A percentile compares a stretch with the other conserved stretches of the same genome.
These are phyloP conservation scores for Urtica urens DNA, from an alignment of 306 rosid genomes.

Conservation along the genomic window DNA sequence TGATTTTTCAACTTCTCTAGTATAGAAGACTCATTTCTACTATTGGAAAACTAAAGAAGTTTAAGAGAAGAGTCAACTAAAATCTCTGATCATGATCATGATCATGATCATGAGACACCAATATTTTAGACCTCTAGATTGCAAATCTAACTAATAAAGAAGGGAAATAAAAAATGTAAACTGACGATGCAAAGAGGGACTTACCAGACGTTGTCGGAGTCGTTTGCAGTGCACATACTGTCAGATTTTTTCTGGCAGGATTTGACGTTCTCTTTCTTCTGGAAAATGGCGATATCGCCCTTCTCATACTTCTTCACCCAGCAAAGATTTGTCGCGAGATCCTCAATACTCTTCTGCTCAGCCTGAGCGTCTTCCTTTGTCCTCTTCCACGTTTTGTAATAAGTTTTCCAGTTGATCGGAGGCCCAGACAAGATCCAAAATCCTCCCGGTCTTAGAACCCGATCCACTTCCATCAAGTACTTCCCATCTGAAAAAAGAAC, in stretches of 20 bases:
- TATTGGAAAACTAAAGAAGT: too few relatives aligned
- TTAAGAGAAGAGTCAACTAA: too few relatives aligned
- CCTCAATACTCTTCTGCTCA: slow-evolving; percentile 77
- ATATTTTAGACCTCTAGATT: background rate
- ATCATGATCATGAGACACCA: background rate
- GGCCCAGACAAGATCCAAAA: slow-evolving; percentile 96
- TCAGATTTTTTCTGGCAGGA: slow-evolving; percentile 51
- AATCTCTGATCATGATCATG: too few relatives aligned
- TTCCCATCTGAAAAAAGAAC: slow-evolving; percentile 71
- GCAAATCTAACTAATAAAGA: background rate
- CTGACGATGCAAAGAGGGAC: slow-evolving; percentile 11
- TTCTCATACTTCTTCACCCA: slow-evolving; percentile 98
- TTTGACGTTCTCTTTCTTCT: slow-evolving; percentile 53
- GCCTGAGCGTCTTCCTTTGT: slow-evolving; percentile 70
- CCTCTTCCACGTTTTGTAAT: slow-evolving; percentile 79
- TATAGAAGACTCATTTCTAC: too few relatives aligned
- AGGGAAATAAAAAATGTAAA: background rate
- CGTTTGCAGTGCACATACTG: slow-evolving; percentile 33
- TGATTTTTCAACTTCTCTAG: too few relatives aligned
- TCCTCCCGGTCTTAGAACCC: slow-evolving; percentile 96
- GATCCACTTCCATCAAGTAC: slow-evolving; percentile 90
- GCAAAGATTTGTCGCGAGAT: slow-evolving; percentile 74
- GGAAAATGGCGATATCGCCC: slow-evolving; percentile 90
- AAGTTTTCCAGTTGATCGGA: slow-evolving; percentile 96
- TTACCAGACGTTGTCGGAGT: slow-evolving; percentile 85